Base-by-base conservation (phyloP, 352 stramenopile species). In the Globisporangium megalacanthum region DNA sequence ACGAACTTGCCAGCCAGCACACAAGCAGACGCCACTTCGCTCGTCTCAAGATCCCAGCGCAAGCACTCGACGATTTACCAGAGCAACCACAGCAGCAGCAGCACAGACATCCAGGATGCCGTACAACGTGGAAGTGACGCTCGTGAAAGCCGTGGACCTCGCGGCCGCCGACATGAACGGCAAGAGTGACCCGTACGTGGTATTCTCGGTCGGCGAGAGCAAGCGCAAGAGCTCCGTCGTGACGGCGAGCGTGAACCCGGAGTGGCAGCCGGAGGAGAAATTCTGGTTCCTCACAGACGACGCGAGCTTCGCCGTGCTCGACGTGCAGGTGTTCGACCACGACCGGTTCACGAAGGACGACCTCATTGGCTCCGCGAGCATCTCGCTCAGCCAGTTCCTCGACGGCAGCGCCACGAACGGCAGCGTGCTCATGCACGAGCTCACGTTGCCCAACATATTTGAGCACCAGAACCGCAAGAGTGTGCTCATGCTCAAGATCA, bases 131-230 rank as follows among this genome's bases (percentile, higher is more conserved):
- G 64, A 88, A 66, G 77, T 92, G 62, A 89, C 70, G 52, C 77
- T 92, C 49, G 56, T 78, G 53, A 88, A 87, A 58, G 79, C 76
- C 15, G 72, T 72, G 49, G 80, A 91, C 60, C 66, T 94, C 33
- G 68, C 83, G 11, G 68, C 78, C 13, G 81, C 79, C 62, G 84
- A 94, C 75, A 85, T 83, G 39, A 88, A 86, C 62, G 82, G 84
- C 68, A 94, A 94, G 72, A 90, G 78, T 58, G 84, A 94, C 63
- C 83, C 83, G 56, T 92, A 94, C 62, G 70, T 92, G 42, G 68
- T 82, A 25, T 88, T 94, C 63, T 84, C 86, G 48, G 58, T 92
- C 33, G 74, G 76, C 55, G 72, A 70, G 46, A 73, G 69, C 41
- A 86, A 69, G 57, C 83, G 83, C 60, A 88, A 86, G 67, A 89